Evolutionary conservation across 768 basidiomycete genomes (phyloP), one percentile per base, ranked within the genome.

Genomic region (Tylopilus felleus): DNA sequence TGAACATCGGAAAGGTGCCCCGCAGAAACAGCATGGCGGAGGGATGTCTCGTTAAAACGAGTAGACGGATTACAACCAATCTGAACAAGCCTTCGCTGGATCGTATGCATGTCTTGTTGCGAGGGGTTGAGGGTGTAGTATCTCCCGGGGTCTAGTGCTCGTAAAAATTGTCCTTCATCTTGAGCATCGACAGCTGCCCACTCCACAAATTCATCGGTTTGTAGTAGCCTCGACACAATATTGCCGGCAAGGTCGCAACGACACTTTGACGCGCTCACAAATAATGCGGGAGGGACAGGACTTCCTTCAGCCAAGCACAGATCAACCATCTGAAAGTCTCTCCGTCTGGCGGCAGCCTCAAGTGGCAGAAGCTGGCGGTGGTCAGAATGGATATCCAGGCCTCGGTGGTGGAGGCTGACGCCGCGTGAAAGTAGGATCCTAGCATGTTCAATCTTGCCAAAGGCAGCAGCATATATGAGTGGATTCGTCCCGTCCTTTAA

Each of bases 21-120:
- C 0, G 29, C 38, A 16, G n/a, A 22, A 14, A 45, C 61, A 1
- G 56, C 50, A 2, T 17, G 5, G 16, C 22, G 28, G 19, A 62
- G 39, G 4, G 17, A 42, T 5, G 38, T 25, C 25, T 51, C 25
- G 5, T 42, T 4, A 5, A 42, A 38, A 8, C 13, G 28, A 17
- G 13, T 8, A 10, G 46, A 35, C 1, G 42, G 33, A 2, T 62
- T 25, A 2, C 27, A 51, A 8, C 57, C 53, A 0, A 51, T 10
- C n/a, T 62, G 60, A 14, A 39, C 0, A 2, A 62, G 39, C 31
- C 60, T 61, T 16, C 39, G 44, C 46, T 36, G 5, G 2, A 58
- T 53, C 3, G 16, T 6, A 3, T 23, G 17, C 0, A 50, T 10
- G 19, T 55, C 51, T 12, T 50, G 23, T 21, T 49, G 14, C 4